phyloP scores from a whole-genome alignment of 306 rosid species.

The Begonia peltatifolia region DNA sequence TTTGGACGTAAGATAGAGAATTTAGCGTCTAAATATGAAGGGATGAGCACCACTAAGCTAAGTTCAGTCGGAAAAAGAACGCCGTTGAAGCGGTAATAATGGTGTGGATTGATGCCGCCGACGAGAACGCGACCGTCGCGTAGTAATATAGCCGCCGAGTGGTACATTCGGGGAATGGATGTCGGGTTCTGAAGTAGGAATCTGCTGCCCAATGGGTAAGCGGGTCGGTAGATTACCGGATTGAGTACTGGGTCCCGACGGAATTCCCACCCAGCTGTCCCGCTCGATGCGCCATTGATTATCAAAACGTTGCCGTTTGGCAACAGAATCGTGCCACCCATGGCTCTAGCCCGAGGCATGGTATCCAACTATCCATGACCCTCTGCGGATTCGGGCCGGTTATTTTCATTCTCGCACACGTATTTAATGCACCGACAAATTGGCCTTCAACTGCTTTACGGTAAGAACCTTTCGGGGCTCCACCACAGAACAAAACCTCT shows the following conservation, averaged over 20 bases:
- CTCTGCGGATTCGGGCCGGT: slow-evolving; percentile 35
- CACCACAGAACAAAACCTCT: slow-evolving; percentile 56
- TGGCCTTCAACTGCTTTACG: neutral
- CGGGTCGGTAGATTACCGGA: slow-evolving; percentile 3
- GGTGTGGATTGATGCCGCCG: slow-evolving; percentile 13
- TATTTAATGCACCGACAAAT: slow-evolving; percentile 19
- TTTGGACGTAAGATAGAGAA: slow-evolving; percentile 14
- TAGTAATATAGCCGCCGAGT: slow-evolving; percentile 11
- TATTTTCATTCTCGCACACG: slow-evolving; percentile 36
- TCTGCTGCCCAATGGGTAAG: neutral
- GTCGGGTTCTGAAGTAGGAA: slow-evolving; percentile 5
- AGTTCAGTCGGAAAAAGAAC: slow-evolving; percentile 31
- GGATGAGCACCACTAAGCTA: slow-evolving; percentile 26
- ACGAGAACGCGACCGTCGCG: slow-evolving; percentile 10
- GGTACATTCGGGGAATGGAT: slow-evolving; percentile 10
- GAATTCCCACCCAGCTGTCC: slow-evolving; percentile 38
- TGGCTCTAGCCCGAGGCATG: slow-evolving; percentile 38
- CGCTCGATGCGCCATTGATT: slow-evolving; percentile 32
- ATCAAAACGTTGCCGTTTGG: slow-evolving; percentile 42
- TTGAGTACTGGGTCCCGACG: slow-evolving; percentile 3
- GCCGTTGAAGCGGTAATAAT: slow-evolving; percentile 3
- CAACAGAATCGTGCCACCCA: slow-evolving; percentile 46
- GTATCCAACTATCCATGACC: slow-evolving; percentile 39
- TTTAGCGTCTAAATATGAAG: slow-evolving; percentile 25
- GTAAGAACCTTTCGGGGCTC: slow-evolving; percentile 35